These are phyloP conservation scores for Globisporangium abappressorium DNA, from an alignment of 352 stramenopile species.

Conservation along the genomic window DNA sequence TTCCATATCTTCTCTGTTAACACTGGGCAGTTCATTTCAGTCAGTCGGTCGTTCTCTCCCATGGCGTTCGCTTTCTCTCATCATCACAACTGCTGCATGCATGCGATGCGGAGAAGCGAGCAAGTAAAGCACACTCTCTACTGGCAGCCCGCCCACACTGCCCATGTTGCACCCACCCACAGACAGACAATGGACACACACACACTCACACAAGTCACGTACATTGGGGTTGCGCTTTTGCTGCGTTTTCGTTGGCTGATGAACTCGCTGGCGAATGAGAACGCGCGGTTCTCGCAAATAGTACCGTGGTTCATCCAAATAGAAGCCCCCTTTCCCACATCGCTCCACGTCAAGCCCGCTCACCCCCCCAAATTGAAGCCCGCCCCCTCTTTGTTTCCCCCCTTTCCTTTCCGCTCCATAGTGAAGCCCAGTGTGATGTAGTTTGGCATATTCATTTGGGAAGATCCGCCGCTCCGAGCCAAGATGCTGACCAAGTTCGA, in stretches of 20 bases:
- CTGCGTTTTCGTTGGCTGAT: conserved; percentile 42
- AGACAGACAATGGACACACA: background rate
- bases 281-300: conserved; percentile 3
- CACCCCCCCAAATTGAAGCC: background rate
- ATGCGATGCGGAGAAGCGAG: background rate
- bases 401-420: background rate
- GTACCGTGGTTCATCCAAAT: conserved; percentile 13
- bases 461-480: conserved; percentile 6
- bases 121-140: background rate
- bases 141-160: background rate
- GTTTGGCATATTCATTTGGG: background rate
- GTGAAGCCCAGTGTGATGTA: background rate
- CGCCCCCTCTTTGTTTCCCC: background rate
- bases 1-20: conserved; percentile 6
- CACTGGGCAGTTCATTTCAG: background rate
- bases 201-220: background rate
- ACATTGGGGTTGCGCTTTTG: background rate
- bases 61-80: background rate
- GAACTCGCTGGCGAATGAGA: conserved; percentile 33
- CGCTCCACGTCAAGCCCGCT: conserved; percentile 12
- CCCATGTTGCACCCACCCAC: background rate
- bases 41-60: background rate
- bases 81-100: no score
- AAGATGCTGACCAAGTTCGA: conserved; percentile 99
- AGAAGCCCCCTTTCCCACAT: background rate